Percentiles rank a stretch among this genome's conserved stretches.
These are phyloP conservation scores for Crithidia sp. DNA, from an alignment of 208 protist genomes.

Conservation along the genomic window DNA sequence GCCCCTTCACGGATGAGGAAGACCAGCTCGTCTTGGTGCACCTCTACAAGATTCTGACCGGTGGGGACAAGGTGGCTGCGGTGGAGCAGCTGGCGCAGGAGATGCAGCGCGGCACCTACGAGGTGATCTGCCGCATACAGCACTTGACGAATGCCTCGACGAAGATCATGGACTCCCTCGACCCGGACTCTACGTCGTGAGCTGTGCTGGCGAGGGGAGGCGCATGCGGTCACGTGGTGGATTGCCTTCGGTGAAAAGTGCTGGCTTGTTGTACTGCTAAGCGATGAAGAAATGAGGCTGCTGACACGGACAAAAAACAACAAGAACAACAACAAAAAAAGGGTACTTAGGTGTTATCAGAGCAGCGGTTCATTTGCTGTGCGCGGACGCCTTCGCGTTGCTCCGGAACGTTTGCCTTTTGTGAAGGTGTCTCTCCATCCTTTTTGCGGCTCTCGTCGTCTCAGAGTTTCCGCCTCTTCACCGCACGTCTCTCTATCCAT, in stretches of 20 bases:
- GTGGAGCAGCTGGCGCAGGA: constrained; percentile 72
- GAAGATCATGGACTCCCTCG: constrained; percentile 61
- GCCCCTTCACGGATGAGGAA: constrained; percentile 70
- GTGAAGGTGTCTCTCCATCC: too few species aligned
- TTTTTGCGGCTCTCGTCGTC: too few species aligned
- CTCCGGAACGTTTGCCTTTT: too few species aligned
- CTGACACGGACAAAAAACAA: background rate
- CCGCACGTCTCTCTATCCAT: too few species aligned
- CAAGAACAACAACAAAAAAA: background rate
- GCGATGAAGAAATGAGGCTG: background rate
- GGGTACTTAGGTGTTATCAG: background rate
- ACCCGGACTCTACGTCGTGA: constrained; percentile 9
- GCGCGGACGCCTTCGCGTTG: too few species aligned
- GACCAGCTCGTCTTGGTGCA: constrained; percentile 70
- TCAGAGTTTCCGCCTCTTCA: too few species aligned
- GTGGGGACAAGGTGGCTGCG: constrained; percentile 65
- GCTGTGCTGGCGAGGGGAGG: background rate
- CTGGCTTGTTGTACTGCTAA: background rate
- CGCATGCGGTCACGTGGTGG: too few species aligned
- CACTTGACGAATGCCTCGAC: constrained; percentile 63
- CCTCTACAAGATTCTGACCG: constrained; percentile 68
- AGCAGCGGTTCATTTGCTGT: too few species aligned
- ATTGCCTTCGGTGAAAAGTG: background rate
- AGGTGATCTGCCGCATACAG: constrained; percentile 79
- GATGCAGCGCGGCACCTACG: constrained; percentile 64